These are phyloP conservation scores for Phoma herbarum DNA, from an alignment of 2,329 filamentous ascomycete genomes.

Conservation along the genomic window DNA sequence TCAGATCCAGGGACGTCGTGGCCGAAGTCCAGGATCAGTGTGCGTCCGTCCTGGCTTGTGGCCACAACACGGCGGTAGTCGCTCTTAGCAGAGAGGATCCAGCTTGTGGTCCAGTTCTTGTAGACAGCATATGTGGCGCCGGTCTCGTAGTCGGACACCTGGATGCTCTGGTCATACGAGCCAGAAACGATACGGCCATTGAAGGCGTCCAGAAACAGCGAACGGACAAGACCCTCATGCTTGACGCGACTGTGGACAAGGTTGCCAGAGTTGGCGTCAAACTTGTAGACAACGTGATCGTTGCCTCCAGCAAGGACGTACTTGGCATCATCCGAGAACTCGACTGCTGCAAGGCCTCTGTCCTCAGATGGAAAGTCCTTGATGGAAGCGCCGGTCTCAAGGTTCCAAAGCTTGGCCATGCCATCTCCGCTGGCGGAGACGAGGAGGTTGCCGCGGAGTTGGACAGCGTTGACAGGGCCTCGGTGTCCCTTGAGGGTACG, in stretches of 20 bases:
- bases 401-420: slow-evolving; percentile 93
- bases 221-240: slow-evolving; percentile 86
- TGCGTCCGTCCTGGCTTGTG: slow-evolving; percentile 91
- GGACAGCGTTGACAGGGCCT: slow-evolving; percentile 95
- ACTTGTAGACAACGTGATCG: slow-evolving; percentile 94
- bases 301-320: slow-evolving; percentile 95
- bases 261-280: slow-evolving; percentile 89
- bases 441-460: slow-evolving; percentile 90
- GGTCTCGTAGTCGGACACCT: slow-evolving; percentile 87
- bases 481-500: slow-evolving; percentile 84
- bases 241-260: slow-evolving; percentile 82
- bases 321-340: slow-evolving; percentile 94
- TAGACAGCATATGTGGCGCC: slow-evolving; percentile 83
- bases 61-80: slow-evolving; percentile 95
- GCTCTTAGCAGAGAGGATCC: slow-evolving; percentile 95
- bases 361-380: slow-evolving; percentile 91
- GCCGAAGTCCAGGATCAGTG: slow-evolving; percentile 93
- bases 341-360: slow-evolving; percentile 92
- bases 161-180: slow-evolving; percentile 94
- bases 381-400: slow-evolving; percentile 85
- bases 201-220: slow-evolving; percentile 86
- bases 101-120: slow-evolving; percentile 94
- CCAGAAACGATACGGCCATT: slow-evolving; percentile 89
- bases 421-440: slow-evolving; percentile 96
- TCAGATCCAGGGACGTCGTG: slow-evolving; percentile 64